These are phyloP conservation scores for Ustilago curta DNA, from an alignment of 1,284 basidiomycete genomes.

Conservation along the genomic window DNA sequence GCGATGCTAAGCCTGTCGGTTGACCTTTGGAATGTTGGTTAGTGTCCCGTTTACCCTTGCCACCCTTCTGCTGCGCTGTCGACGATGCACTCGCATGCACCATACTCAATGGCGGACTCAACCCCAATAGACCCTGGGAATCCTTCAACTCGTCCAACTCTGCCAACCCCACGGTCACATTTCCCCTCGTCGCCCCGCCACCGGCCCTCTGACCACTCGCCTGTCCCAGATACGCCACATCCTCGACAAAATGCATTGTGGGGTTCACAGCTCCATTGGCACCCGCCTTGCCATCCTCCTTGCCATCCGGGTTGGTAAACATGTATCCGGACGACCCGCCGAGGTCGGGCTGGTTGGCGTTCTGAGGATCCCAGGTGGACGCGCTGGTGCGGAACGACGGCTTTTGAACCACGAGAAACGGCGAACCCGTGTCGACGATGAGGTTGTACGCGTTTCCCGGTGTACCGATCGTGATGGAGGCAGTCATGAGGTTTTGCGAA, in stretches of 20 bases:
- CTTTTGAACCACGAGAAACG: constrained; percentile 27
- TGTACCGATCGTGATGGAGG: constrained; percentile 21
- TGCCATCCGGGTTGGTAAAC: constrained; percentile 11
- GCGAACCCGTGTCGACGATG: constrained; percentile 37
- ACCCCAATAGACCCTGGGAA: constrained; percentile 31
- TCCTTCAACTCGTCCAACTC: constrained; percentile 17
- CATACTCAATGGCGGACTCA: constrained; percentile 29
- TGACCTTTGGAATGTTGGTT: too few species aligned
- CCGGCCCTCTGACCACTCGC: constrained; percentile 14
- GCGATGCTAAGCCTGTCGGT: background rate
- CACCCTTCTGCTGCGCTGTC: background rate
- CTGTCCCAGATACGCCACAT: constrained; percentile 11
- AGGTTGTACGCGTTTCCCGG: constrained; percentile 22
- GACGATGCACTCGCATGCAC: background rate
- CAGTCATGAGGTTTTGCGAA: constrained; percentile 17
- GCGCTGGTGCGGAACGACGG: background rate
- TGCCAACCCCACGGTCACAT: constrained; percentile 16
- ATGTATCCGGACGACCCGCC: constrained; percentile 6
- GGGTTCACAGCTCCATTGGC: background rate
- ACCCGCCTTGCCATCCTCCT: background rate
- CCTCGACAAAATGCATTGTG: constrained; percentile 24
- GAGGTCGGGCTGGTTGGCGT: constrained; percentile 4
- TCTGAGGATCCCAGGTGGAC: constrained; percentile 9
- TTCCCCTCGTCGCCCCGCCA: constrained; percentile 1
- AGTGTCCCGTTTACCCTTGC: background rate